Base-by-base conservation (phyloP, 2,329 filamentous ascomycete species). In the Geosmithia putterillii region DNA sequence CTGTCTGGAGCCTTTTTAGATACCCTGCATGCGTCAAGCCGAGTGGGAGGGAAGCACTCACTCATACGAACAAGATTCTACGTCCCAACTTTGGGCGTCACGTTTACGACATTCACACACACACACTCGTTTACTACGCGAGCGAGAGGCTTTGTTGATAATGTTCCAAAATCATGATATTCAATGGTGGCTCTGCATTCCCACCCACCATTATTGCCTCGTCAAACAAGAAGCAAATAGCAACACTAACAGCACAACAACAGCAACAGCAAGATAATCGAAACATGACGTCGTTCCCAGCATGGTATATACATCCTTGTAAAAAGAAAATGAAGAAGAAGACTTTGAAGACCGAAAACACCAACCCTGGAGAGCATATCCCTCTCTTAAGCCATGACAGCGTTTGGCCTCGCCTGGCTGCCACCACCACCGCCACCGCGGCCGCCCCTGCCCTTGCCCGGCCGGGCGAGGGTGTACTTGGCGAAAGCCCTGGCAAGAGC, bases 401-500 rank as follows among this genome's bases (percentile, higher is more conserved):
- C 54, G 23, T 58, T 44, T 10, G 58, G 51, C 15, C 57, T 49
- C 43, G 59, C 49, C 23, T 49, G 49, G 44, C 49, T 54, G n/a
- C 50, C 48, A 4, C 49, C 48, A 7, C 10, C 10, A n/a, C n/a
- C n/a, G n/a, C n/a, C n/a, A n/a, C n/a, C n/a, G 10, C 48, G 36
- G 43, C 48, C 54, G 44, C 51, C 53, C 7, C 14, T 17, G 41
- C 55, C 54, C 3, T 45, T 48, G n/a, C 67, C 67, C 0, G 73
- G 71, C 48, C 73, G 62, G 7, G 67, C 69, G 42, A 80, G 61
- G 1, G 82, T 86, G 59, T 96, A 98, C 70, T 98, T 98, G 55
- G 92, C 88, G 68, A 98, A 98, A 4, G 92, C 87, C 46, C 92
- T 75, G 0, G 88, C 85, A 38, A 98, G 74, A 15, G 92, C 88